Base-by-base conservation (phyloP, 306 rosid genomes). In the Trichosanthes truncata region DNA sequence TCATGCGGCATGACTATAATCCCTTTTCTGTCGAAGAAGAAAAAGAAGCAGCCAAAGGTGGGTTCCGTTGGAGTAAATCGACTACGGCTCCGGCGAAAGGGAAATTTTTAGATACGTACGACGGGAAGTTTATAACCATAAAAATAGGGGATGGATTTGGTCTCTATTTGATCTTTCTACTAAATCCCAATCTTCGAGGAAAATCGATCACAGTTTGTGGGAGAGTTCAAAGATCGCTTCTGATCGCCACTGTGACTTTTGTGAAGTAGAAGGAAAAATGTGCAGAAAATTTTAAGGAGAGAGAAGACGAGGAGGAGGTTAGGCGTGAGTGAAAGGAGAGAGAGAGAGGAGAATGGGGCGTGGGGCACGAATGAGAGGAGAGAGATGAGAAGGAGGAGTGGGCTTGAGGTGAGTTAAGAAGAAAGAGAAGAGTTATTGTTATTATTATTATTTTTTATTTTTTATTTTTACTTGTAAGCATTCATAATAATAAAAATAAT, bases 41-140 rank as follows among this genome's bases (percentile, higher is more conserved):
- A 90, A 83, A 91, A 87, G 81, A 88, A 89, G 40, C 43, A 41
- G 52, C 33, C 38, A 38, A 53, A 76, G 68, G 80, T 86, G 25
- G 85, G 81, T 89, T 95, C 68, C 88, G 86, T 74, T 86, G 98
- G 8, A 91, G 97, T 87, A 92, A 95, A 36, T 95, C 97, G 74
- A 95, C 97, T 15, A 74, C 93, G 0, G 84, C 96, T 0, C 96
- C 97, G 0, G 77, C 88, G 20, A 85, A 89, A 61, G 79, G 71
- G 6, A 85, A 36, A 66, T 51, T 87, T 56, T 6, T 40, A 51
- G 21, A n/a, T 46, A 33, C 63, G 21, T 13, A 63, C 0, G 46
- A 21, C 21, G 63, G 51, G 11, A 77, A 52, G 13, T 81, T 67
- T 88, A 84, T 3, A 90, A 87, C 40, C 91, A 91, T 4, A 87